These are phyloP conservation scores for Penicillium daleae DNA, from an alignment of 495 filamentous ascomycete species.

Conservation along the genomic window DNA sequence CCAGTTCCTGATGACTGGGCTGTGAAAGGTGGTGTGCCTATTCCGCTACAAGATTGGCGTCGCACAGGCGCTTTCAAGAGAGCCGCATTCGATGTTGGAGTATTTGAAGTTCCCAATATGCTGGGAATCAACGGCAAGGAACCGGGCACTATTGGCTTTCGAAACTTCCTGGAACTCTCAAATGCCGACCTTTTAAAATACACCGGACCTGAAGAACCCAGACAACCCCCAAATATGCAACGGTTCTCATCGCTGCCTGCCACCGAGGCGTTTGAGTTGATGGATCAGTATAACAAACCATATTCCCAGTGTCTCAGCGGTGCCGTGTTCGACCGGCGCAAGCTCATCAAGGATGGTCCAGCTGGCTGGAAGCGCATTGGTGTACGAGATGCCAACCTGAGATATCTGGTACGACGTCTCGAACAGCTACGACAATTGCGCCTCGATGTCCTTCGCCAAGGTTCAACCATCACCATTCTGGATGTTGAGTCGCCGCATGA, in stretches of 20 bases:
- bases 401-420: slow-evolving; percentile 47
- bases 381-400: slow-evolving; percentile 42
- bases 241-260: slow-evolving; percentile 37
- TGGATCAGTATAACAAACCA: slow-evolving; percentile 39
- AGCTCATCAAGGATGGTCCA: slow-evolving; percentile 41
- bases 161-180: slow-evolving; percentile 69
- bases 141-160: slow-evolving; percentile 74
- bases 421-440: slow-evolving; percentile 46
- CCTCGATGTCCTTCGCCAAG: slow-evolving; percentile 38
- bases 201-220: slow-evolving; percentile 31
- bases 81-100: slow-evolving; percentile 61
- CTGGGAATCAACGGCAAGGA: slow-evolving; percentile 71
- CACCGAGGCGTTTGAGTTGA: slow-evolving; percentile 41
- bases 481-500: slow-evolving; percentile 48
- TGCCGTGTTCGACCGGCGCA: slow-evolving; percentile 39
- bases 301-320: slow-evolving; percentile 42
- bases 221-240: slow-evolving; percentile 35
- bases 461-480: slow-evolving; percentile 41
- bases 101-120: slow-evolving; percentile 72
- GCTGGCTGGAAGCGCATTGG: slow-evolving; percentile 47
- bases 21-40: slow-evolving; percentile 36
- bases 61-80: slow-evolving; percentile 36
- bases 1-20: slow-evolving; percentile 45
- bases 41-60: slow-evolving; percentile 32
- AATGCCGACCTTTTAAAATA: slow-evolving; percentile 64